These are phyloP conservation scores for Sporobolomyces phaffii DNA, from an alignment of 768 basidiomycete species.

Conservation along the genomic window DNA sequence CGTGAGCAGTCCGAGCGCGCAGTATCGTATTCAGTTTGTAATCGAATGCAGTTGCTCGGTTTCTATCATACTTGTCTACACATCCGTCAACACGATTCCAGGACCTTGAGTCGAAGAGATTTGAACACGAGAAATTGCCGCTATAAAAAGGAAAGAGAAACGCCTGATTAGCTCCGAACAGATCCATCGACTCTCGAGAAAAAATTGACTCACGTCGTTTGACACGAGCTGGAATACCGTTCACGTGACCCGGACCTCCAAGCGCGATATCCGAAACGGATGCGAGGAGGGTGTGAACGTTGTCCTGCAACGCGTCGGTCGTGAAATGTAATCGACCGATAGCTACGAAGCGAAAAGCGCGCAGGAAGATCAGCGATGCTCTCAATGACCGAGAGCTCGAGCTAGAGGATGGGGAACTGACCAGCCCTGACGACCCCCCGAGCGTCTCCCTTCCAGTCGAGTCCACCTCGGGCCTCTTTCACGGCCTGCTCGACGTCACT, in stretches of 20 bases:
- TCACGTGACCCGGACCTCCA: conserved; percentile 56
- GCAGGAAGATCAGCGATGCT: not conserved
- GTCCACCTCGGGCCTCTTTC: conserved; percentile 66
- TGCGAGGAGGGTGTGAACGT: conserved; percentile 66
- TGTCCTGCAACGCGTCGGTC: conserved; percentile 66
- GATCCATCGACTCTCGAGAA: too few species aligned
- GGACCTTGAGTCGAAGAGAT: conserved; percentile 81
- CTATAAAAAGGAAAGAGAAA: too few species aligned
- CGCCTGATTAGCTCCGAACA: too few species aligned
- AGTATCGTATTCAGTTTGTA: too few species aligned
- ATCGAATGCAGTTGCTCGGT: too few species aligned
- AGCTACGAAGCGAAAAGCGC: not conserved
- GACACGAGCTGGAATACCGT: conserved; percentile 53
- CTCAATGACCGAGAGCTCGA: too few species aligned
- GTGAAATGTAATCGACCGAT: conserved; percentile 63
- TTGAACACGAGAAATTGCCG: conserved; percentile 69
- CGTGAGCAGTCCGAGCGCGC: too few species aligned
- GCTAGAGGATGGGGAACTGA: conserved; percentile 41
- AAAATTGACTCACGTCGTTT: conserved; percentile 55
- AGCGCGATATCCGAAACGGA: conserved; percentile 42
- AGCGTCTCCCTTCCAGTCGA: conserved; percentile 91
- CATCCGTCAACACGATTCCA: conserved; percentile 78
- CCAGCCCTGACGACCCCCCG: conserved; percentile 74
- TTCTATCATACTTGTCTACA: too few species aligned
- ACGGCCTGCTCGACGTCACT: conserved; percentile 80